Evolutionary conservation across 352 stramenopile genomes (phyloP), one percentile per base, ranked within the genome.

Genomic region (Phytophthora megakarya): DNA sequence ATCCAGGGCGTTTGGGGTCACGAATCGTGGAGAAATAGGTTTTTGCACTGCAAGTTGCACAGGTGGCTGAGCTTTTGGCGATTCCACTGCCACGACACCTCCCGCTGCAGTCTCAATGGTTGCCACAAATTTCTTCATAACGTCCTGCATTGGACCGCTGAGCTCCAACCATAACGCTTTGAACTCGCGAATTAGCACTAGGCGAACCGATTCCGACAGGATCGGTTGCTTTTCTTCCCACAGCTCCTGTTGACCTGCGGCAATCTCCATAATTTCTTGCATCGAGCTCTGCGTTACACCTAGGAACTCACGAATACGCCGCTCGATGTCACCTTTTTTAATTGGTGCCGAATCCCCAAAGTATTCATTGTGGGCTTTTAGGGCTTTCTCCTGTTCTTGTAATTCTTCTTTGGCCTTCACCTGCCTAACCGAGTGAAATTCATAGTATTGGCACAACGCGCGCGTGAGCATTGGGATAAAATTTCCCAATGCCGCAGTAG

Each of bases 271-370:
- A 30, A 93, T 81, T 16, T 58, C 43, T 54, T 92, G 79, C 47
- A 64, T 81, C 6, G 82, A 86, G 19, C 61, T 70, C 6, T 77
- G 42, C n/a, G 80, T 83, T 5, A 90, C 71, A 0, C 69, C 73
- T 12, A 76, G 73, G 38, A 88, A 91, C 46, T 93, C 83, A 12
- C 54, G 74, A 40, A 93, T 91, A 1, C 82, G 73, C 48, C 72
- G 70, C 47, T 90, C 70, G 30, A 91, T 82, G n/a, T 90, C 83
- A 0, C 74, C 71, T 39, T 81, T 82, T 26, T 79, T 77, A 21
- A 80, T 89, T 8, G 81, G 85, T 11, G 80, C 83, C 4, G 76
- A 76, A 48, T 89, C 81, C 0, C 76, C 83, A 52, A 88, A 93
- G 19, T 81, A 82, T 25, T 90, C 78, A 3, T 81, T 48, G 40